Percentiles rank a stretch among this genome's conserved stretches.
These are phyloP conservation scores for Fusarium mexicanum DNA, from an alignment of 2,329 filamentous ascomycete genomes.

Conservation along the genomic window DNA sequence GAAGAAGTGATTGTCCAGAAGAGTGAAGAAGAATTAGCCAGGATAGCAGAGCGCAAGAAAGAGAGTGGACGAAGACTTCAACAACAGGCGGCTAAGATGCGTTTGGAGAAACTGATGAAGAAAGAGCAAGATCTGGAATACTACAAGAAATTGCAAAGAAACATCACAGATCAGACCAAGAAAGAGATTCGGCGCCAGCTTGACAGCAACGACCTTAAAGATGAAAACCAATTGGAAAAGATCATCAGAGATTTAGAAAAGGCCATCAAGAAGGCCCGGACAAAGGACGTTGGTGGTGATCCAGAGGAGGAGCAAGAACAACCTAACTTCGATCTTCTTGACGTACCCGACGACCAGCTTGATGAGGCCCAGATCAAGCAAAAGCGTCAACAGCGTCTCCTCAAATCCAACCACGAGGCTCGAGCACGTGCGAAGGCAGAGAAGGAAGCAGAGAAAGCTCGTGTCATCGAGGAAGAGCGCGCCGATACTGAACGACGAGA, in stretches of 20 bases:
- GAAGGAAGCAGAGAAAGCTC: slow-evolving; percentile 90
- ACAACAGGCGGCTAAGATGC: slow-evolving; percentile 97
- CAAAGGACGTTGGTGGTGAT: slow-evolving; percentile 88
- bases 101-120: slow-evolving; percentile 90
- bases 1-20: slow-evolving; percentile 93
- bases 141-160: slow-evolving; percentile 83
- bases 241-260: slow-evolving; percentile 90
- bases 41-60: slow-evolving; percentile 91
- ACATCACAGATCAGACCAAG: slow-evolving; percentile 80
- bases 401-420: slow-evolving; percentile 96
- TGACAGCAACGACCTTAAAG: slow-evolving; percentile 90
- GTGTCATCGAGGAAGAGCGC: slow-evolving; percentile 83
- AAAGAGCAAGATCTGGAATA: slow-evolving; percentile 97
- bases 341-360: slow-evolving; percentile 89
- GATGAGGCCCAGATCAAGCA: slow-evolving; percentile 92
- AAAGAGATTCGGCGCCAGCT: slow-evolving; percentile 89
- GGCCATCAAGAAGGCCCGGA: slow-evolving; percentile 86
- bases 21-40: slow-evolving; percentile 90
- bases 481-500: slow-evolving; percentile 85
- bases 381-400: slow-evolving; percentile 89
- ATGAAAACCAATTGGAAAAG: slow-evolving; percentile 86
- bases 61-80: slow-evolving; percentile 92
- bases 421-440: slow-evolving; percentile 93
- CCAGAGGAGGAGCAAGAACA: slow-evolving; percentile 83
- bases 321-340: slow-evolving; percentile 87